Base-by-base conservation (phyloP, 1,284 basidiomycete genomes). In the Cystobasidium slooffiae region DNA sequence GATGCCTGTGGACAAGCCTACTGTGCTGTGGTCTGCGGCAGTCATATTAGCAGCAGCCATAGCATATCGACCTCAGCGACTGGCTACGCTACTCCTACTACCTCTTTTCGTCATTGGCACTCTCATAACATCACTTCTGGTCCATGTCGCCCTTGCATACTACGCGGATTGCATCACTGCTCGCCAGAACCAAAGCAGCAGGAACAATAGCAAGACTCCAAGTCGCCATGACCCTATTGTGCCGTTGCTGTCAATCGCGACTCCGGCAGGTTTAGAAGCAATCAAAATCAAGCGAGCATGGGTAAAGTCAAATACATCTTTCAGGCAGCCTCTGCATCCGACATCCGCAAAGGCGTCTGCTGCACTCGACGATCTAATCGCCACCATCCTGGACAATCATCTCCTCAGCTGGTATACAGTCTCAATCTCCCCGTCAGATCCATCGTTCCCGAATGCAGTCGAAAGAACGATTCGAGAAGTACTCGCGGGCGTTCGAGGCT, bases 361-460 rank as follows among this genome's bases (percentile, higher is more conserved):
- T 16, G 86, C 88, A n/a, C 81, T 94, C 9, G 90, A 94, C 78
- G 88, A 90, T 31, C 87, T 94, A 67, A 85, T 95, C 58, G 86
- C 86, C 22, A 86, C 92, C 80, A 87, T 92, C 72, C 88, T 92
- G 49, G 85, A 89, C 68, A 91, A 92, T 82, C 94, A 94, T 81
- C 88, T 96, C 18, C 83, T 90, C 64, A 87, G 87, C 18, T 95
- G 93, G 93, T 95, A 94, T 84, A 86, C 85, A 76, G 44, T 49
- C 39, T 88, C 89, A 22, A 85, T 95, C 56, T 95, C 94, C 4
- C 86, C 89, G 1, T 93, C 92, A 0, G 70, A 73, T 49, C 88
- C 91, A 3, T 88, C 93, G 0, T 97, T 97, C 80, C 92, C 93
- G 24, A 87, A 88, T 75, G 90, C 92, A 9, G 89, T 95, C 52